phyloP scores from a whole-genome alignment of 75 land plant species.

The Ceratopteris richardii region DNA sequence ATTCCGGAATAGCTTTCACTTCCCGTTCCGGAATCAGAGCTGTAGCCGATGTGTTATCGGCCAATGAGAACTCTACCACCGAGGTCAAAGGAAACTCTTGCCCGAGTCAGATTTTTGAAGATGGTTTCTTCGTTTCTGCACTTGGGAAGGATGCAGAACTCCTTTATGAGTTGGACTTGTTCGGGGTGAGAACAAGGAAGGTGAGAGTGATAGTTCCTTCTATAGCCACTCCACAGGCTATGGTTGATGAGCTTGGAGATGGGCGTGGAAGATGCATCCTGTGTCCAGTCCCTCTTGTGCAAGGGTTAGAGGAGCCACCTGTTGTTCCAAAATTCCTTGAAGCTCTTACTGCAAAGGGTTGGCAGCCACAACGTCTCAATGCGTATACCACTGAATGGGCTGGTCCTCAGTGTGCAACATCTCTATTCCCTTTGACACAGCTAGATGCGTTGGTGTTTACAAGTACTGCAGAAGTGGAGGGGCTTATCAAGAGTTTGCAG shows the following conservation, averaged over 20 bases:
- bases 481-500: conserved; percentile 45
- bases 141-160: conserved; percentile 58
- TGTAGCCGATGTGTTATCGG: conserved; percentile 25
- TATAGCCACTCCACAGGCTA: conserved; percentile 37
- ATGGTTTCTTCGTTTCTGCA: conserved; percentile 39
- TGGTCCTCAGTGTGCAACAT: conserved; percentile 34
- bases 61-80: neutral
- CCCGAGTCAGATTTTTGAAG: conserved; percentile 15
- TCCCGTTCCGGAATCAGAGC: conserved; percentile 47
- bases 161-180: conserved; percentile 26
- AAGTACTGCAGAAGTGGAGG: conserved; percentile 69
- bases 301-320: conserved; percentile 46
- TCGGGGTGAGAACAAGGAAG: conserved; percentile 10
- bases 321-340: conserved; percentile 52
- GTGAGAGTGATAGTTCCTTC: conserved; percentile 39
- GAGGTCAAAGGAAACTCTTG: no score
- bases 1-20: conserved; percentile 61
- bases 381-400: conserved; percentile 70
- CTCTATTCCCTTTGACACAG: conserved; percentile 6
- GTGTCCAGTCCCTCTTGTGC: conserved; percentile 56
- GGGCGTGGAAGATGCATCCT: conserved; percentile 42
- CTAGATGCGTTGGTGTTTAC: conserved; percentile 70
- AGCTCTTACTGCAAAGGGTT: conserved; percentile 28
- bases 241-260: conserved; percentile 41
- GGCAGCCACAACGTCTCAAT: conserved; percentile 34